Evolutionary conservation across 495 filamentous ascomycete genomes (phyloP).

Genomic region (Penicillium ochrochloron): DNA sequence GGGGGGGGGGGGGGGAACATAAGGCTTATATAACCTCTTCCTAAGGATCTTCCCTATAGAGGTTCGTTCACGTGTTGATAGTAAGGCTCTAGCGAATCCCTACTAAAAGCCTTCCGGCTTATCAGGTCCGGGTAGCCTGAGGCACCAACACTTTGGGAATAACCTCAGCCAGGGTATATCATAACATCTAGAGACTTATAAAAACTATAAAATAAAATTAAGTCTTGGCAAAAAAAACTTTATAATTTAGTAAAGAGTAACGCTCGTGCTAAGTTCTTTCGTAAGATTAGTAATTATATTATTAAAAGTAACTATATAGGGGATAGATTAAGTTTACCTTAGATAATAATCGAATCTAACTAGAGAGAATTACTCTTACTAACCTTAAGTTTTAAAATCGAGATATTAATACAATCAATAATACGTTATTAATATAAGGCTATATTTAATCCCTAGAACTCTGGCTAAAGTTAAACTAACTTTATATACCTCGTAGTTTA

Average conservation of each 20-base stretch:
- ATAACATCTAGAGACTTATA: no score
- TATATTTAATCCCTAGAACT: not conserved
- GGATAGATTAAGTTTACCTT: not conserved
- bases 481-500: not conserved
- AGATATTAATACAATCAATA: not conserved
- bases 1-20: no score
- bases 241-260: not conserved
- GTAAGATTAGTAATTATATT: not conserved
- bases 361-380: not conserved
- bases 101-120: no score
- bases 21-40: no score
- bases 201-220: not conserved
- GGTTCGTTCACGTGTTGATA: no score
- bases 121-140: no score
- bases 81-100: no score
- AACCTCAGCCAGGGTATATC: no score
- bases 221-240: not conserved
- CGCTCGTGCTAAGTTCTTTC: not conserved
- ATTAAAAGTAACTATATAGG: not conserved
- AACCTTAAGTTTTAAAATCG: not conserved
- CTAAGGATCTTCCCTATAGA: no score
- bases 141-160: no score
- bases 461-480: not conserved
- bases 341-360: not conserved
- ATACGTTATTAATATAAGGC: not conserved